A percentile compares a stretch with the other conserved stretches of the same genome.
Evolutionary conservation across 2,329 filamentous ascomycete species (phyloP).

Genomic region (Pseudocercospora musae): DNA sequence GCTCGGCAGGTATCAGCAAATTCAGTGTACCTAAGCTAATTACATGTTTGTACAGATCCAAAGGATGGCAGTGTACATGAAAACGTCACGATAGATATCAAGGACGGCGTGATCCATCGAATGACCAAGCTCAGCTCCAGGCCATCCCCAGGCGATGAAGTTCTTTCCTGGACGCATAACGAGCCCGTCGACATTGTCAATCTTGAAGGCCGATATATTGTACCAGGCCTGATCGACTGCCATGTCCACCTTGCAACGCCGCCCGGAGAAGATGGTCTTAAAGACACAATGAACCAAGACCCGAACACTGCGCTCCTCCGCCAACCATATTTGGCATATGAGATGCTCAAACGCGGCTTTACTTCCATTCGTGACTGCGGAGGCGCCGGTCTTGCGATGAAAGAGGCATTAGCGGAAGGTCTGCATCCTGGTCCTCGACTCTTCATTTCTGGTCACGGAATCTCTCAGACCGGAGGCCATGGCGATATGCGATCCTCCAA

Average conservation of each 20-base stretch:
- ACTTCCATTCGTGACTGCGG: conserved; percentile 59
- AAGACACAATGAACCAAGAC: conserved; percentile 38
- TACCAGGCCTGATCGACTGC: conserved; percentile 52
- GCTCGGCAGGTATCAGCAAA: not conserved
- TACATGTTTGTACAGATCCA: conserved; percentile 21
- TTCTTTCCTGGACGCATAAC: conserved; percentile 28
- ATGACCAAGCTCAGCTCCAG: conserved; percentile 30
- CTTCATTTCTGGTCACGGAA: conserved; percentile 53
- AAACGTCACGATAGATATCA: conserved; percentile 33
- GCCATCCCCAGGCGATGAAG: conserved; percentile 29
- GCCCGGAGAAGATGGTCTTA: conserved; percentile 42
- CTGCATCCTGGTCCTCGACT: conserved; percentile 55
- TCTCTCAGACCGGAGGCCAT: conserved; percentile 59
- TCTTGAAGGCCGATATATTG: conserved; percentile 45
- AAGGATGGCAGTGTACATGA: conserved; percentile 33
- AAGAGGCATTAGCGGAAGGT: conserved; percentile 56
- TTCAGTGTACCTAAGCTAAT: not conserved
- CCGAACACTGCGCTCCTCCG: conserved; percentile 42
- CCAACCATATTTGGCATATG: conserved; percentile 47
- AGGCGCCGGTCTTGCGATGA: conserved; percentile 54
- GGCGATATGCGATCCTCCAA: conserved; percentile 50
- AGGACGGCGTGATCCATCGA: conserved; percentile 28
- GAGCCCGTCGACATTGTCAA: conserved; percentile 37
- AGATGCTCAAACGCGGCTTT: conserved; percentile 57
- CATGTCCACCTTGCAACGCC: conserved; percentile 50